phyloP scores from a whole-genome alignment of 305 asterid genomes.

The Solanum hybrid region DNA sequence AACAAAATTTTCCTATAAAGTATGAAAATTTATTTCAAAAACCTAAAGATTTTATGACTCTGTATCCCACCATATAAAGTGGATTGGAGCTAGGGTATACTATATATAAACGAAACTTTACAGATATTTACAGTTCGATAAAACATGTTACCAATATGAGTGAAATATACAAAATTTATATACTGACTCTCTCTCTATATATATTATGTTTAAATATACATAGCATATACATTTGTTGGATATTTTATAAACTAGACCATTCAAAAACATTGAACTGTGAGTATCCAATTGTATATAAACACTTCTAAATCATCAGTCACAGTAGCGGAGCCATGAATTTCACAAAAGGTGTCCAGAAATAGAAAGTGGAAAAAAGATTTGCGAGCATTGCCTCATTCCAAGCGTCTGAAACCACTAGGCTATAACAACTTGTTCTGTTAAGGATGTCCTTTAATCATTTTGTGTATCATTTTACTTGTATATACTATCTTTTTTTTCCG shows the following conservation, averaged over 20 bases:
- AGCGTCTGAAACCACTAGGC: background rate
- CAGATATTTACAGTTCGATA: background rate
- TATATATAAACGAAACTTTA: background rate
- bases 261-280: too few relatives aligned
- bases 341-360: background rate
- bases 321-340: background rate
- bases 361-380: background rate
- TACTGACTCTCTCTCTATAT: background rate
- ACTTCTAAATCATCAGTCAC: too few relatives aligned
- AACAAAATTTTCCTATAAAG: background rate
- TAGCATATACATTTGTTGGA: background rate
- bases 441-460: background rate
- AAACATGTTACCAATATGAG: background rate
- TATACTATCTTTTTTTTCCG: too few relatives aligned
- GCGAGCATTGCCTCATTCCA: background rate
- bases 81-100: background rate
- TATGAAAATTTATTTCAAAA: background rate
- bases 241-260: background rate
- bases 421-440: too few relatives aligned
- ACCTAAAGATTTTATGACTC: background rate
- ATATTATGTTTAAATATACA: background rate
- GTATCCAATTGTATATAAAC: too few relatives aligned
- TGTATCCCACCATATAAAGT: background rate
- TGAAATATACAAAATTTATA: background rate
- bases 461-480: too few relatives aligned